Evolutionary conservation across 768 basidiomycete species (phyloP).

Genomic region (Infundibulicybe gibba): DNA sequence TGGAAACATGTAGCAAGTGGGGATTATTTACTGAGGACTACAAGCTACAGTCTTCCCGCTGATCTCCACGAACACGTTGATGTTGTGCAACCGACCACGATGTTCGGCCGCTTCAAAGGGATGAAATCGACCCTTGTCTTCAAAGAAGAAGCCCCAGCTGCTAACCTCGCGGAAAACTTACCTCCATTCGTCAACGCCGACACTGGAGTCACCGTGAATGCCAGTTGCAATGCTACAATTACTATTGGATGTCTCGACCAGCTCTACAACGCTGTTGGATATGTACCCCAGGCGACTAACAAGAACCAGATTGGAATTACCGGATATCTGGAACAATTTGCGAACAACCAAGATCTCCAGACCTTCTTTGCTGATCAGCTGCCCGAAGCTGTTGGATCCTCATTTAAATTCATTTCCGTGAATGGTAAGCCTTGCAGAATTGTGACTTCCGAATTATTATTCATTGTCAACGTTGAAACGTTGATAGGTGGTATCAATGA

Average conservation of each 20-base stretch:
- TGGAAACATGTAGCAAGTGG: conserved; percentile 56
- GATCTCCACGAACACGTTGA: conserved; percentile 59
- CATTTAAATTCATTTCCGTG: conserved; percentile 51
- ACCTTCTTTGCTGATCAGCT: conserved; percentile 45
- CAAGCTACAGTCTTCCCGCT: conserved; percentile 62
- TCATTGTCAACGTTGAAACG: conserved; percentile 7
- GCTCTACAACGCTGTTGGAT: conserved; percentile 51
- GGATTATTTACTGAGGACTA: conserved; percentile 60
- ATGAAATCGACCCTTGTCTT: conserved; percentile 33
- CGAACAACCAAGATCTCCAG: conserved; percentile 50
- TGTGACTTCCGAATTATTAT: neutral
- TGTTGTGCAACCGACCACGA: conserved; percentile 69
- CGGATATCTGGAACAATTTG: conserved; percentile 49
- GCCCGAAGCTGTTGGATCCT: conserved; percentile 44
- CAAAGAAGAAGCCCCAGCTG: conserved; percentile 16
- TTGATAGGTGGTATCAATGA: conserved; percentile 54
- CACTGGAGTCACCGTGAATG: conserved; percentile 36
- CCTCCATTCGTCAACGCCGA: conserved; percentile 13
- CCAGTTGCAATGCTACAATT: conserved; percentile 45
- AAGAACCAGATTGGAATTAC: conserved; percentile 52
- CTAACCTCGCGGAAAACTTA: conserved; percentile 4
- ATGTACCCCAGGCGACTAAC: conserved; percentile 34
- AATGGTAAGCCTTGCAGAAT: conserved; percentile 35
- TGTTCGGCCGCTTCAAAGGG: conserved; percentile 47
- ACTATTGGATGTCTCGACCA: conserved; percentile 52